Base-by-base conservation (phyloP, 1,284 basidiomycete species). In the Takashimella tepidaria region DNA sequence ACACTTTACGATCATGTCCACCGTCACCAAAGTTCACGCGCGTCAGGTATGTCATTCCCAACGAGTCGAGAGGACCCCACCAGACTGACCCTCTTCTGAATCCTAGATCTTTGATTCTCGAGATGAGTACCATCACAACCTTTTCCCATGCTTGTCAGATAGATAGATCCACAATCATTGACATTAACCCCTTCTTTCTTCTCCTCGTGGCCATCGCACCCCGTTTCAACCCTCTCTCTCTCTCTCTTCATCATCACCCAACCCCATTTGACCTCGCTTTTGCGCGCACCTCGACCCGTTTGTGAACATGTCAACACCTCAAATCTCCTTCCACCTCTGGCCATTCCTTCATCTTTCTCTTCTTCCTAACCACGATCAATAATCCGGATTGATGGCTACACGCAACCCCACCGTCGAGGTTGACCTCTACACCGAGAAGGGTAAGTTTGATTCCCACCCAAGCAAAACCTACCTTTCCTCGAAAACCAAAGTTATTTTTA, bases 81-180 rank as follows among this genome's bases (percentile, higher is more conserved):
- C n/a, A n/a, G n/a, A n/a, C n/a, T n/a, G n/a, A n/a, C n/a, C n/a
- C n/a, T n/a, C n/a, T n/a, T n/a, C n/a, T n/a, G n/a, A n/a, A 40
- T 45, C 54, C n/a, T 70, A 93, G 89, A 95, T 95, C 84, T 95
- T 95, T 76, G 91, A 95, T 82, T 95, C 91, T 73, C 88, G 91
- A 74, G 91, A 91, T 72, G 64, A 72, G 69, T 72, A 50, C 56
- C 51, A 16, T n/a, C 43, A 48, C 55, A 37, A 20, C 41, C n/a
- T 22, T 47, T 41, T 43, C 22, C 11, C 26, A 25, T 2, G 49
- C 42, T 24, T 44, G 23, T 49, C 53, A 31, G 8, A n/a, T 20
- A 11, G 31, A 23, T 20, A 50, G 51, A 52, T 54, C 49, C 40
- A 53, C 48, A 49, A n/a, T 45, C 55, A 57, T 63, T 65, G 57